Evolutionary conservation across 805 yeast genomes (phyloP).

Genomic region (Wickerhamomyces xylosicus): DNA sequence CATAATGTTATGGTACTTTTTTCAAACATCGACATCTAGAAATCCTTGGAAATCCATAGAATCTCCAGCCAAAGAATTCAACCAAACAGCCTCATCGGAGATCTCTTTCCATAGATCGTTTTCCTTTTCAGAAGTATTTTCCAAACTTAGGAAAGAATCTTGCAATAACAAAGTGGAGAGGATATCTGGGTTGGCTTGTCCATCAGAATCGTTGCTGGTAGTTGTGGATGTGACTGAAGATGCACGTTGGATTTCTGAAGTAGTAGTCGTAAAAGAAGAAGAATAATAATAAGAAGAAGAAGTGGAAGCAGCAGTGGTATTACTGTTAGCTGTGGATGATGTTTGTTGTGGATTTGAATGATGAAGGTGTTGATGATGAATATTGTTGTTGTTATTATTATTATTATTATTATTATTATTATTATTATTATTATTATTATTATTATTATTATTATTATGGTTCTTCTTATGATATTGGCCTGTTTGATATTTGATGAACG

Average conservation of each 20-base stretch:
- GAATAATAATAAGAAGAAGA: no score
- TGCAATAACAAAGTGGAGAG: constrained; percentile 13
- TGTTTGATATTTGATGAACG: neutral
- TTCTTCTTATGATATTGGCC: neutral
- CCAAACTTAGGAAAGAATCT: constrained; percentile 10
- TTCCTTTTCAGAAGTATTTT: constrained; percentile 34
- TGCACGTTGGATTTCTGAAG: no score
- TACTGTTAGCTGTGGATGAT: no score
- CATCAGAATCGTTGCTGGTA: constrained; percentile 1
- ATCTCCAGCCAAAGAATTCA: constrained; percentile 30
- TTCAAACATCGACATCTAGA: no score
- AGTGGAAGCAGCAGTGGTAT: no score
- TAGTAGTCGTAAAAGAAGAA: neutral
- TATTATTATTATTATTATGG: neutral
- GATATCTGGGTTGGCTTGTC: constrained; percentile 8
- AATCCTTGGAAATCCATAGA: constrained; percentile 27
- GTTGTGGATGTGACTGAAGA: neutral
- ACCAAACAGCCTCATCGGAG: constrained; percentile 69
- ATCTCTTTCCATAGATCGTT: constrained; percentile 67
- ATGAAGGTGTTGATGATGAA: no score
- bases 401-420: no score
- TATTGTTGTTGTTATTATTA: no score
- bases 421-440: no score
- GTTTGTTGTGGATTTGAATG: no score
- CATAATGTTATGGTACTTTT: no score